phyloP scores from a whole-genome alignment of 2,329 filamentous ascomycete species.

The Aspergillus neoniger region DNA sequence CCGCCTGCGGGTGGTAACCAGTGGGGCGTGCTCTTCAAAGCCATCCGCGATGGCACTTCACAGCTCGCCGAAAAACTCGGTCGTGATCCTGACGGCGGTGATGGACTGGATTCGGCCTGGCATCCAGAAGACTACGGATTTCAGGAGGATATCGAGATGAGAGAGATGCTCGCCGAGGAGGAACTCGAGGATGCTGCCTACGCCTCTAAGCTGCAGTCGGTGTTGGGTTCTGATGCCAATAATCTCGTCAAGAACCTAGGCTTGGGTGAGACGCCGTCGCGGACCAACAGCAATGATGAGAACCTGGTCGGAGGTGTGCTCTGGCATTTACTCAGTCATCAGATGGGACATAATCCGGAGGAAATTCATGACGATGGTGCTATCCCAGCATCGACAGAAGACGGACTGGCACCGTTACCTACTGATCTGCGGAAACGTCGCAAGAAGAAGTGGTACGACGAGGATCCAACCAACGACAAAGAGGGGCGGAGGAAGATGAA shows the following conservation, averaged over 20 bases:
- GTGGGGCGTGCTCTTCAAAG: conserved; percentile 7
- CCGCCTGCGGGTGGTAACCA: neutral
- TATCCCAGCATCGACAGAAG: neutral
- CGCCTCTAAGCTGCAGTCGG: neutral
- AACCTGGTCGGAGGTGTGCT: conserved; percentile 1
- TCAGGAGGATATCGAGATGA: conserved; percentile 9
- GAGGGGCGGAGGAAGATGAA: conserved; percentile 22
- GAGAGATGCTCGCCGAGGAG: neutral
- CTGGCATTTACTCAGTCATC: conserved; percentile 6
- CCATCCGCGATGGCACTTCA: conserved; percentile 6
- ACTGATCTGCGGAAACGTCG: conserved; percentile 9
- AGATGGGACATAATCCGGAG: conserved; percentile 8
- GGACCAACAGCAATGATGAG: neutral
- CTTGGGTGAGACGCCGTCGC: neutral
- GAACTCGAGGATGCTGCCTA: neutral
- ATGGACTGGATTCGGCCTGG: conserved; percentile 7
- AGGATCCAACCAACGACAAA: conserved; percentile 44
- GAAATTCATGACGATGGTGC: neutral
- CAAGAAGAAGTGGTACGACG: conserved; percentile 16
- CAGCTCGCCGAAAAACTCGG: conserved; percentile 7
- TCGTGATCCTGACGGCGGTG: conserved; percentile 7
- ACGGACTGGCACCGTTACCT: conserved; percentile 3
- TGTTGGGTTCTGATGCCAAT: neutral
- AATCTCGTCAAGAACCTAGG: neutral
- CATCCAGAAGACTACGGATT: conserved; percentile 8